Evolutionary conservation across 2,329 filamentous ascomycete species (phyloP), one percentile per base, ranked within the genome.

Genomic region (Paraphoma sp.): DNA sequence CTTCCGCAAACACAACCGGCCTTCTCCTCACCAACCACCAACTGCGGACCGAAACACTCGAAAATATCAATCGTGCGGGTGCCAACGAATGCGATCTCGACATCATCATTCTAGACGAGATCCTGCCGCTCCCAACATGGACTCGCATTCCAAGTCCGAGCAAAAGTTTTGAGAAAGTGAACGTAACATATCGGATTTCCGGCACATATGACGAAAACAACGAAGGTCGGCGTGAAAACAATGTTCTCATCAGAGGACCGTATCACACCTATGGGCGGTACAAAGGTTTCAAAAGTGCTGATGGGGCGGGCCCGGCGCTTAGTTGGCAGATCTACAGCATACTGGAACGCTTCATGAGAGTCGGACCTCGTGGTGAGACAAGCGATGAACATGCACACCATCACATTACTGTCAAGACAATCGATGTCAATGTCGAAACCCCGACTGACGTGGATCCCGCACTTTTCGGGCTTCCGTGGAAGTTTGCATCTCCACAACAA

Each of bases 331-430:
- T 66, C 6, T 64, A 60, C 52, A 49, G 51, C 45, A 28, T 66
- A 4, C 46, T 66, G n/a, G 61, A 64, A 17, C 53, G 59, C 16
- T 64, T 66, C 53, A 56, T 66, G 30, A 44, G 29, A 18, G 47
- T 53, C 12, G 61, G 63, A 7, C 53, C 53, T 12, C 48, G 42
- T 36, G 58, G 52, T 9, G 42, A 55, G 31, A 9, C 31, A 6
- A 31, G 17, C 11, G 23, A 12, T n/a, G 30, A 23, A 4, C 7
- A 31, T 12, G 44, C 51, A n/a, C 10, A 57, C n/a, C 44, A 40
- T 33, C 42, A 53, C 31, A 48, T 63, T 31, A 47, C 40, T 6
- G 52, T 62, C 49, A 59, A 60, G 42, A 50, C 48, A 10, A 36
- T 67, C 46, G 30, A 56, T 7, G 59, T 67, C 40, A 50, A 65